These are phyloP conservation scores for Trichoderma asperelloides DNA, from an alignment of 495 filamentous ascomycete genomes.

Conservation along the genomic window DNA sequence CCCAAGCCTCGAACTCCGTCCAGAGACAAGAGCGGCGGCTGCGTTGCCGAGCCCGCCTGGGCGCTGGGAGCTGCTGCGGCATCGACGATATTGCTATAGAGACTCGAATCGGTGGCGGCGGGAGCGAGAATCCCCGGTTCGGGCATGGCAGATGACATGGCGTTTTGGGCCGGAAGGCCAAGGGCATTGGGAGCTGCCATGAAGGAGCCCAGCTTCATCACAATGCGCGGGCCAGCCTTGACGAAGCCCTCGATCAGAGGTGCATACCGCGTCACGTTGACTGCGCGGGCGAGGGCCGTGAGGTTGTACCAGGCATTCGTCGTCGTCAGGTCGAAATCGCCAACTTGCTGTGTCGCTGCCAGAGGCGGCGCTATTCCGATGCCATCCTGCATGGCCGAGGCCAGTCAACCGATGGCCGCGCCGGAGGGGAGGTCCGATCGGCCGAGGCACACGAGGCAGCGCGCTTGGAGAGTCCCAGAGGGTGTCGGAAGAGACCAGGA, in stretches of 20 bases:
- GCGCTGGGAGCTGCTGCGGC: neutral
- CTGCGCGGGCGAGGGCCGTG: conserved; percentile 28
- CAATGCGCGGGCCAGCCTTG: conserved; percentile 52
- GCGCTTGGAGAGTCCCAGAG: neutral
- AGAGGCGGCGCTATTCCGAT: neutral
- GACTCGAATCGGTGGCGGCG: neutral
- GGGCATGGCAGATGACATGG: conserved; percentile 50
- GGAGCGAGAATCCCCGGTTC: conserved; percentile 20
- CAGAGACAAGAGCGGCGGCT: conserved; percentile 39
- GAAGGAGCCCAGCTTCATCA: conserved; percentile 52
- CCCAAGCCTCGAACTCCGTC: conserved; percentile 54
- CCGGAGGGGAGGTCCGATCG: neutral
- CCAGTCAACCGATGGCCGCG: conserved; percentile 5
- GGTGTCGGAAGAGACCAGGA: neutral
- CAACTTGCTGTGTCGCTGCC: conserved; percentile 1
- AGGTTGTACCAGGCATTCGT: conserved; percentile 38
- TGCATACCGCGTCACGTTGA: conserved; percentile 35
- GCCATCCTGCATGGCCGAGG: conserved; percentile 6
- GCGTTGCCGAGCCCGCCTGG: conserved; percentile 26
- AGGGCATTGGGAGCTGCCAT: conserved; percentile 52
- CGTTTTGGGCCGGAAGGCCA: conserved; percentile 51
- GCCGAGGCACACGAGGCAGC: neutral
- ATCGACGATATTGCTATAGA: neutral
- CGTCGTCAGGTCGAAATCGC: conserved; percentile 4
- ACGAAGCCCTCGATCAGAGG: conserved; percentile 48